Evolutionary conservation across 2,329 filamentous ascomycete genomes (phyloP), one percentile per base, ranked within the genome.

Genomic region (Metarhizium humberi): DNA sequence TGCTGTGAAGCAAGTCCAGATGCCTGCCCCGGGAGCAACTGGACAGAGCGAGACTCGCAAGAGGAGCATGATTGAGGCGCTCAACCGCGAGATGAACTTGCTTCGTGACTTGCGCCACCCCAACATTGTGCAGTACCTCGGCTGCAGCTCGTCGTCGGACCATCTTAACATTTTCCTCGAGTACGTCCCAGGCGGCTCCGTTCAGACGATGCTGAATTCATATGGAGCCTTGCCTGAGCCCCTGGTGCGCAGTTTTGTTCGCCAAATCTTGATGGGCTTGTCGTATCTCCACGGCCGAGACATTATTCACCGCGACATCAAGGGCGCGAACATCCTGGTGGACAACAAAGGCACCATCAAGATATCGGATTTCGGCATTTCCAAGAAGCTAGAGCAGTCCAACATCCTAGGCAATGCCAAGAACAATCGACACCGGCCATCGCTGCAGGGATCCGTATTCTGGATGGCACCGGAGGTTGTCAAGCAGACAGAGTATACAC

Each of bases 381-480:
- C 89, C 58, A 99, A 99, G 78, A 95, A 95, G 70, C 88, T 97
- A 45, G 92, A 97, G 72, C 91, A 91, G 14, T 87, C 90, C 56
- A 94, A 92, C 57, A 82, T 96, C 48, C 82, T 95, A 50, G 84
- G 71, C 66, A 86, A 78, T 63, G 86, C 77, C 66, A 81, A 79
- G 66, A 85, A 84, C 71, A 84, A 80, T 71, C 85, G 84, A 69
- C 78, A 87, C 65, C 77, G 84, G 5, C 84, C 85, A 3, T 97
- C 92, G 1, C 81, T 99, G 3, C 94, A 99, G 71, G 94, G 94
- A 14, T 96, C 91, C 30, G 94, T 99, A 53, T 99, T 96, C 75
- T 99, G 94, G 94, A 99, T 99, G 94, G 94, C 94, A 0, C 94
- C 94, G 8, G 94, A 99, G 75, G 94, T 99, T 20, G 94, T 99